phyloP scores from a whole-genome alignment of 2,329 filamentous ascomycete genomes.

The Fusarium begoniae region DNA sequence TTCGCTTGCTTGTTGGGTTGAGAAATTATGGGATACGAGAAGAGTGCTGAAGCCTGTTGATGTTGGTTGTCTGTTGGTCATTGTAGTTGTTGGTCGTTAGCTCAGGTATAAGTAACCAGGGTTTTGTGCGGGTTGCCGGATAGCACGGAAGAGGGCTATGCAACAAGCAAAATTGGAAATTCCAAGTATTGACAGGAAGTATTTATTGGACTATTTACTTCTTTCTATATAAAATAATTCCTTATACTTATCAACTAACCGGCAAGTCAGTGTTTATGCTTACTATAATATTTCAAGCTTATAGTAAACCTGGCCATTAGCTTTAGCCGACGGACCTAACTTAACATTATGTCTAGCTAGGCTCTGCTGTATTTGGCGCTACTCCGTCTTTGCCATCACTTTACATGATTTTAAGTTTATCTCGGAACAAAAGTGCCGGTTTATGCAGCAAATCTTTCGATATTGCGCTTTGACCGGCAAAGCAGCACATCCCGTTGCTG shows the following conservation, averaged over 20 bases:
- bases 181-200: accelerated
- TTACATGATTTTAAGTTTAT: neutral
- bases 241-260: accelerated
- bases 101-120: neutral
- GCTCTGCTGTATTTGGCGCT: neutral
- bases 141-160: neutral
- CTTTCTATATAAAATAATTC: accelerated
- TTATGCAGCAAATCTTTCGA: neutral
- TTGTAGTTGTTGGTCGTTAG: neutral
- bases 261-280: accelerated
- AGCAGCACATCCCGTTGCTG: neutral
- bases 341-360: neutral
- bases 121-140: neutral
- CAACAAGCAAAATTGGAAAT: neutral
- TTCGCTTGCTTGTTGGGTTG: accelerated
- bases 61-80: neutral
- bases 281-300: neutral
- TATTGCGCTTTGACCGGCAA: neutral
- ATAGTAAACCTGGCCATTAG: neutral
- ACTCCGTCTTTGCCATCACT: neutral
- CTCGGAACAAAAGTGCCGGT: neutral
- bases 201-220: accelerated
- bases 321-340: neutral
- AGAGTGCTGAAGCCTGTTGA: neutral
- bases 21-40: neutral